Conservation (phyloP, 176 grass and related monocot species). For the Cenchrus fungigraminus region DNA sequence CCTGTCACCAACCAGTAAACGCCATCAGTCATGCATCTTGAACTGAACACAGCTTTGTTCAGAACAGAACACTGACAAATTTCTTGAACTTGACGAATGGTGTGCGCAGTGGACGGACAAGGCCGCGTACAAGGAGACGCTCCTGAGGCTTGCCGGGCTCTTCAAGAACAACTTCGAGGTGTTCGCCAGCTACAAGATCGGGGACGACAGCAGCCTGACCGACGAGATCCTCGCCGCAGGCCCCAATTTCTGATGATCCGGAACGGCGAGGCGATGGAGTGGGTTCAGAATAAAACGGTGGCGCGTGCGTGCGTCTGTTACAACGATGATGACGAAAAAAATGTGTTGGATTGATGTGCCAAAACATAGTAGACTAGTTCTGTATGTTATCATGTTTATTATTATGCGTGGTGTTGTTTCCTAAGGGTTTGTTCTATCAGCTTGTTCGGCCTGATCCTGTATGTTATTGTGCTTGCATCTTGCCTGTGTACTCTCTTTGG, state of each 20-base stretch:
- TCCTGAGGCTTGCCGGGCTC: conserved; percentile 85
- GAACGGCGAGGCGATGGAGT: conserved; percentile 21
- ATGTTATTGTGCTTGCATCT: background rate
- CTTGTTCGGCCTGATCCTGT: background rate
- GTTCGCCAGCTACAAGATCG: conserved; percentile 88
- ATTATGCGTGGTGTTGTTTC: background rate
- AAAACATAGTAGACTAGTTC: conserved; percentile 24
- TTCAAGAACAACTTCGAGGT: conserved; percentile 99
- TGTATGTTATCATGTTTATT: conserved; percentile 26
- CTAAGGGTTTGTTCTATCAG: background rate
- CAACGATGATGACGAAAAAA: conserved; percentile 37
- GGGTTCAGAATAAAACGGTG: conserved; percentile 51
- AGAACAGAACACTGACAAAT: background rate
- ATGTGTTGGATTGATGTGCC: conserved; percentile 24
- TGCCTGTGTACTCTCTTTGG: conserved; percentile 5
- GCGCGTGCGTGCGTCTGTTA: background rate
- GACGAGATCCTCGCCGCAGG: conserved; percentile 95
- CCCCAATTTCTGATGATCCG: conserved; percentile 74
- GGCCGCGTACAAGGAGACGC: conserved; percentile 75
- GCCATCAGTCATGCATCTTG: background rate
- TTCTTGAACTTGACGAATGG: background rate
- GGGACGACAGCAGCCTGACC: conserved; percentile 66
- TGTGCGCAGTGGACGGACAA: conserved; percentile 76
- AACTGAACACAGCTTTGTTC: background rate
- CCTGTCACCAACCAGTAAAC: background rate